Percentiles rank a stretch among this genome's conserved stretches.
These are phyloP conservation scores for Fusarium ambrosium DNA, from an alignment of 2,329 filamentous ascomycete species.

Conservation along the genomic window DNA sequence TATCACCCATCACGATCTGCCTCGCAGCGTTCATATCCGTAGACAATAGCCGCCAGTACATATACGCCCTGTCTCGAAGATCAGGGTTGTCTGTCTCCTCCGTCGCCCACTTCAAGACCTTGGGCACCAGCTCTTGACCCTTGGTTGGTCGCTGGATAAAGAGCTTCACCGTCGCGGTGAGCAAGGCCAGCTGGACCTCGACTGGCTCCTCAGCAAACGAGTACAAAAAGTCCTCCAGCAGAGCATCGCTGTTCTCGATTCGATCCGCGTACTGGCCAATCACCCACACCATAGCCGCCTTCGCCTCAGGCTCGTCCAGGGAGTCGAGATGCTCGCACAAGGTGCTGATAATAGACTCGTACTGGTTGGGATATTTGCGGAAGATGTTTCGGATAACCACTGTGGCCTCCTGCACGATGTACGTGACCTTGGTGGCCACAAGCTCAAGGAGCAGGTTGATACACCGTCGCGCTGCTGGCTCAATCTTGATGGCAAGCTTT, in stretches of 20 bases:
- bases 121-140: slow-evolving; percentile 91
- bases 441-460: slow-evolving; percentile 94
- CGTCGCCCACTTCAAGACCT: slow-evolving; percentile 97
- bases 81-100: slow-evolving; percentile 99
- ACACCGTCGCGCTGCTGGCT: slow-evolving; percentile 89
- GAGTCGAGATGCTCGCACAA: slow-evolving; percentile 97
- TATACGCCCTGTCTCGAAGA: slow-evolving; percentile 94
- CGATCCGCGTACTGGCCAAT: slow-evolving; percentile 98
- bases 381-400: slow-evolving; percentile 99
- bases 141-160: slow-evolving; percentile 98
- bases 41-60: slow-evolving; percentile 98
- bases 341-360: slow-evolving; percentile 96
- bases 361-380: slow-evolving; percentile 98
- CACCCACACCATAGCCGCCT: slow-evolving; percentile 99
- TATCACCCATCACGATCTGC: slow-evolving; percentile 95
- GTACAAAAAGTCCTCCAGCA: slow-evolving; percentile 95
- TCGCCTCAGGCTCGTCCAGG: slow-evolving; percentile 96
- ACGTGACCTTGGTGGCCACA: slow-evolving; percentile 97
- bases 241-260: slow-evolving; percentile 94
- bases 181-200: slow-evolving; percentile 92
- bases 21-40: slow-evolving; percentile 91
- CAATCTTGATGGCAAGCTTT: slow-evolving; percentile 98
- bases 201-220: slow-evolving; percentile 95
- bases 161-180: slow-evolving; percentile 96
- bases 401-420: slow-evolving; percentile 98